Conservation (phyloP, 2,329 filamentous ascomycete species). For the Simplicillium sp. region DNA sequence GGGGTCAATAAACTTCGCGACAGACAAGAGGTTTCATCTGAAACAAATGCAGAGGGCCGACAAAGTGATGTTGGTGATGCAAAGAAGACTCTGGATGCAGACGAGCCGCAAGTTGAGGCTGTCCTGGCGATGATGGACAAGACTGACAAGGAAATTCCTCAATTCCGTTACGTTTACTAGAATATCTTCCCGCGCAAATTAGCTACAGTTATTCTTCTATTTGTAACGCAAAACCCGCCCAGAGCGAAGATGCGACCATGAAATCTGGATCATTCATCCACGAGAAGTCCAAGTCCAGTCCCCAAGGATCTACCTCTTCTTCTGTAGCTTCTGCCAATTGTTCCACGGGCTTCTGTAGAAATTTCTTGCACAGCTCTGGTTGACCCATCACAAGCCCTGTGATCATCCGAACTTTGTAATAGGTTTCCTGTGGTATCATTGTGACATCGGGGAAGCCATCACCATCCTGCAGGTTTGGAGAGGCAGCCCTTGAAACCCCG, state of each 20-base stretch:
- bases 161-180: constrained; percentile 40
- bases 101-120: background rate
- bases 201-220: background rate
- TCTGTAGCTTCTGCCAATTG: background rate
- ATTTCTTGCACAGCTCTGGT: constrained; percentile 2
- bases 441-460: constrained; percentile 1
- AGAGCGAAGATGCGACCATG: background rate
- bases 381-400: constrained; percentile 2
- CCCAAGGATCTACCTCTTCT: background rate
- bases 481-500: background rate
- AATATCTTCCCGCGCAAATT: background rate
- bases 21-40: background rate
- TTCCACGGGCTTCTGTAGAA: background rate
- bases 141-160: constrained; percentile 44
- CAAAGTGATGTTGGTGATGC: background rate
- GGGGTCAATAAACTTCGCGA: constrained; percentile 45
- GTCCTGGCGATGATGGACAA: constrained; percentile 24
- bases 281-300: background rate
- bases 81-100: background rate
- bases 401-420: constrained; percentile 2
- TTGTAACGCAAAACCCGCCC: background rate
- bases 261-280: constrained; percentile 2
- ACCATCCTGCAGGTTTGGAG: constrained; percentile 1
- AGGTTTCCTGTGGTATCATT: constrained; percentile 1
- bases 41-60: too few relatives aligned